These are phyloP conservation scores for Didymosphaeria variabile DNA, from an alignment of 2,329 filamentous ascomycete species.

Conservation along the genomic window DNA sequence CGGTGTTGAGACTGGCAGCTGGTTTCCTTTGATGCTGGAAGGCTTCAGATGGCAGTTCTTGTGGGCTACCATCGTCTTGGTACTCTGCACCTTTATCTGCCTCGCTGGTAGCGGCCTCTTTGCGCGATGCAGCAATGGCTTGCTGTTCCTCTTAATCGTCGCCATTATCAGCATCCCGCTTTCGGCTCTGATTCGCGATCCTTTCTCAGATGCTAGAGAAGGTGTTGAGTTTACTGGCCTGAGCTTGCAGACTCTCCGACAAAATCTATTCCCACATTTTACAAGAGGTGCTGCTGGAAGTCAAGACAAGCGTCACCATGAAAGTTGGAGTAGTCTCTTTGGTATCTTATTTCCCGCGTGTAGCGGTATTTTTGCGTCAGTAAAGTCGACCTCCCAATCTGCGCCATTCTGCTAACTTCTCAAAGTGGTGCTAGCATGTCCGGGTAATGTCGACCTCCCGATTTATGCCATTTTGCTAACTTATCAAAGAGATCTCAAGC, in stretches of 20 bases:
- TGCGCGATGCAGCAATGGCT: constrained; percentile 78
- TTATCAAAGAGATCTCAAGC: constrained; percentile 72
- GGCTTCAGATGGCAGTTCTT: constrained; percentile 81
- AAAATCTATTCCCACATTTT: constrained; percentile 76
- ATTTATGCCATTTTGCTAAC: constrained; percentile 11
- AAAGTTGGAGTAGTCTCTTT: constrained; percentile 83
- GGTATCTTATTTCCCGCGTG: constrained; percentile 84
- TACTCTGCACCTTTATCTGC: constrained; percentile 78
- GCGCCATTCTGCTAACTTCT: constrained; percentile 46
- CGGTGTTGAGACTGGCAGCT: constrained; percentile 65
- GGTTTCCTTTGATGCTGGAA: constrained; percentile 69
- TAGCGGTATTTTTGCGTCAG: constrained; percentile 66
- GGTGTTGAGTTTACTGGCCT: constrained; percentile 81
- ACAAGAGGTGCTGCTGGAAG: constrained; percentile 70
- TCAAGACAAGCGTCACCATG: constrained; percentile 68
- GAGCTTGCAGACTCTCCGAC: constrained; percentile 72
- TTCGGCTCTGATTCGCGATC: constrained; percentile 73
- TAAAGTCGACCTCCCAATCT: constrained; percentile 17
- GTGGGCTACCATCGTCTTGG: constrained; percentile 75
- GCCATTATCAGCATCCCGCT: constrained; percentile 83
- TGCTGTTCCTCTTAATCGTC: constrained; percentile 75
- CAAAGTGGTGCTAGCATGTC: constrained; percentile 84
- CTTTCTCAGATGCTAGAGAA: constrained; percentile 70
- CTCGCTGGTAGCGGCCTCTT: constrained; percentile 83
- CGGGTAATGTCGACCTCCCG: constrained; percentile 56